Evolutionary conservation across 78 protist species (phyloP), one percentile per base, ranked within the genome.

Genomic region (slime mould (Dictyostelium discoideum)): DNA sequence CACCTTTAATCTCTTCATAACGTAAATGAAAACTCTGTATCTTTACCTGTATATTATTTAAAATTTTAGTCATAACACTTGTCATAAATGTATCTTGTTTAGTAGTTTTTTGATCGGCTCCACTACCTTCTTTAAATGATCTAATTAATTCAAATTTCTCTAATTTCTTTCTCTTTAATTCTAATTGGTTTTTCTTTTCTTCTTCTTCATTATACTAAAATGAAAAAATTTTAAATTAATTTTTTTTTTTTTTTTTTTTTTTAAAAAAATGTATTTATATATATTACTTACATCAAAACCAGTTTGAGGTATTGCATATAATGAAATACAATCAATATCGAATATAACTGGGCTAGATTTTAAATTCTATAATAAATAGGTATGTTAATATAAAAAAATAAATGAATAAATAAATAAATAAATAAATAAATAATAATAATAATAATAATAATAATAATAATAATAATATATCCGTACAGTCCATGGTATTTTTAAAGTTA

Each of bases 281-380:
- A 5, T 20, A n/a, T 29, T 50, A 82, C 73, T 54, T 82, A 82
- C 86, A 63, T 90, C 81, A 69, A 82, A 90, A 20, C 95, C 84
- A 20, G 89, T 90, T 50, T 90, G 95, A 14, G 95, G 95, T 22
- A 90, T 82, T n/a, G 95, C 95, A 48, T 82, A 90, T 54, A 90
- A 82, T 48, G 87, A 90, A 39, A 90, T 90, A 7, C 88, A 82
- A 82, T 90, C 95, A 26, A 90, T 90, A 82, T 90, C 95, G 24
- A 90, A 72, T 20, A 90, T 90, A 26, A 90, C 95, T 60, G 95
- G 95, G n/a, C 14, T 26, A 14, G 84, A 67, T 73, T 90, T 90
- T 40, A 90, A 44, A 73, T 90, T 90, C 88, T 88, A 74, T 42
- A 42, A 42, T 42, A 42, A 60, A 60, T 5, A 54, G 22, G 65